Conservation (phyloP, 768 basidiomycete species). For the Cyclocybe cylindracea region DNA sequence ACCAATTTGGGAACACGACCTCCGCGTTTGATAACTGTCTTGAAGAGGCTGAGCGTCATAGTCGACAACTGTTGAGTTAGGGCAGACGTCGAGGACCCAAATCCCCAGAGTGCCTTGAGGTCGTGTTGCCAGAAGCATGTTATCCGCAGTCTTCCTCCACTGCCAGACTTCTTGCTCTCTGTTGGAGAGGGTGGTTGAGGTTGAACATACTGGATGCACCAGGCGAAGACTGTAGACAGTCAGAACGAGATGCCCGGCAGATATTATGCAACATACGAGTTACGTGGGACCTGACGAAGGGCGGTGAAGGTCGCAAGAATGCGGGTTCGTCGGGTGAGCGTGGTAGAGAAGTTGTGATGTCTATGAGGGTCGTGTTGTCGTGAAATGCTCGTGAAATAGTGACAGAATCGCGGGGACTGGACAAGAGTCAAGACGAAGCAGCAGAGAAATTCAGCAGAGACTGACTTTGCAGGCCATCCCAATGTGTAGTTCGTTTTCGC, state of each 20-base stretch:
- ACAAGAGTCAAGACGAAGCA: constrained; percentile 2
- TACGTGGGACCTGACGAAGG: constrained; percentile 88
- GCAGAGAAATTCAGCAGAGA: constrained; percentile 14
- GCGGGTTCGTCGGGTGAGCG: constrained; percentile 88
- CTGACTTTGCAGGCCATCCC: constrained; percentile 97
- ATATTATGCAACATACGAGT: constrained; percentile 43
- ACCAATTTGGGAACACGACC: constrained; percentile 71
- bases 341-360: constrained; percentile 92
- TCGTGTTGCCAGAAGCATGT: constrained; percentile 98
- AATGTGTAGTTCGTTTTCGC: constrained; percentile 88
- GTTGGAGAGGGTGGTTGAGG: constrained; percentile 31
- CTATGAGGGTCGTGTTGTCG: constrained; percentile 81
- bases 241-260: constrained; percentile 6
- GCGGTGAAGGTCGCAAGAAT: constrained; percentile 89
- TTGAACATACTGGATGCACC: constrained; percentile 82
- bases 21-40: constrained; percentile 78
- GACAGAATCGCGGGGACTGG: constrained; percentile 89
- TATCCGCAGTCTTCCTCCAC: constrained; percentile 58
- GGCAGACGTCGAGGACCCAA: constrained; percentile 59
- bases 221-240: constrained; percentile 69
- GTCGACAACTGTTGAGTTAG: constrained; percentile 83
- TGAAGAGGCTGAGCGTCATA: constrained; percentile 79
- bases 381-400: constrained; percentile 87
- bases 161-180: constrained; percentile 34
- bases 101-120: constrained; percentile 83